phyloP scores from a whole-genome alignment of 768 basidiomycete species.

The Trametes sanguinea region DNA sequence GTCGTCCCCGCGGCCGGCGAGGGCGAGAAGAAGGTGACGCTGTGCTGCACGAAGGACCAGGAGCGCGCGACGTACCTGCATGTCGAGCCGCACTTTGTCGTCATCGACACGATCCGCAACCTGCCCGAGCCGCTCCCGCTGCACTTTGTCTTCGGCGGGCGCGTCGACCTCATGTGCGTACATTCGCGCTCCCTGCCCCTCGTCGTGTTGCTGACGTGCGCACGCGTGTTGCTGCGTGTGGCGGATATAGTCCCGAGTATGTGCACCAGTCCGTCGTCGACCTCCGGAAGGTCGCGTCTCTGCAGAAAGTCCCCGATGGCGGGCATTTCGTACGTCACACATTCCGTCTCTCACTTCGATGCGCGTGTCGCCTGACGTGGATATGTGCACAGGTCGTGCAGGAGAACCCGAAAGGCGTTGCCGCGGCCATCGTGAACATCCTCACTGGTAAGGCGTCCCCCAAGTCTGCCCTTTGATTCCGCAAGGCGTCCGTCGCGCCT shows the following conservation, averaged over 20 bases:
- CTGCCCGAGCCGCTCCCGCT: constrained; percentile 3
- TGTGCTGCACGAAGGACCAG: constrained; percentile 13
- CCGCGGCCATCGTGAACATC: no score
- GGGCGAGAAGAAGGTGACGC: background rate
- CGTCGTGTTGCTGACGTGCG: no score
- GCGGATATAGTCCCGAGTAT: no score
- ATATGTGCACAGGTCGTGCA: constrained; percentile 2
- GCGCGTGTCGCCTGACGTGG: background rate
- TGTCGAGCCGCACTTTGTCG: constrained; percentile 15
- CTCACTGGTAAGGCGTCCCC: no score
- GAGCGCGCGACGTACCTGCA: constrained; percentile 10
- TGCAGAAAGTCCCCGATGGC: constrained; percentile 5
- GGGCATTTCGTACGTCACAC: constrained; percentile 7
- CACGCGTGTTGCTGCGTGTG: no score
- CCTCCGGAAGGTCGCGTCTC: background rate
- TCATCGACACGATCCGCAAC: constrained; percentile 9
- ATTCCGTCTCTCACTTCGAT: background rate
- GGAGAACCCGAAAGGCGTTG: constrained; percentile 7
- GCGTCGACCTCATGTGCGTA: constrained; percentile 17
- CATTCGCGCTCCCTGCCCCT: background rate
- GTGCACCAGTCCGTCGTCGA: constrained; percentile 3
- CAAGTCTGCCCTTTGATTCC: no score
- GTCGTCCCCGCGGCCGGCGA: background rate
- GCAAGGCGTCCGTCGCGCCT: no score
- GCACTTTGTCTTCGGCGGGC: constrained; percentile 17